These are phyloP conservation scores for Ehretia macrophylla DNA, from an alignment of 257 asterid species.

Conservation along the genomic window DNA sequence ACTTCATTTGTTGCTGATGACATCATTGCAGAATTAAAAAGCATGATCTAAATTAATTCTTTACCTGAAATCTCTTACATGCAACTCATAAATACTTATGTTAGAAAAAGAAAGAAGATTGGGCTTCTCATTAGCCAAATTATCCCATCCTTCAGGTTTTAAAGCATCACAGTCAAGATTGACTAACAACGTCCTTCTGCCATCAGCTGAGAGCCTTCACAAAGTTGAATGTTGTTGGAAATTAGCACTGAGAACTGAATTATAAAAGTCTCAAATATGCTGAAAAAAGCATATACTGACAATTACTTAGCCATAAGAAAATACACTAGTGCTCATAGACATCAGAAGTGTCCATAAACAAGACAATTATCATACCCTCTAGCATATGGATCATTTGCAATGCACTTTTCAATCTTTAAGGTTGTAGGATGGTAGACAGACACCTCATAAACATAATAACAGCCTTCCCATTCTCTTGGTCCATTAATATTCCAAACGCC, in stretches of 20 bases:
- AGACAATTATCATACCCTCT: slow-evolving; percentile 60
- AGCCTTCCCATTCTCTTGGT: slow-evolving; percentile 80
- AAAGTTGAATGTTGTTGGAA: slow-evolving; percentile 16
- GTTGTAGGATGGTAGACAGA: slow-evolving; percentile 85
- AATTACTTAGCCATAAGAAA: background rate
- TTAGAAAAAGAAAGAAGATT: slow-evolving; percentile 67
- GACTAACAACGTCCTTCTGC: slow-evolving; percentile 59
- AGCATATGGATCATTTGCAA: slow-evolving; percentile 90
- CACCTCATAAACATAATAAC: slow-evolving; percentile 89
- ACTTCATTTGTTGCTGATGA: background rate
- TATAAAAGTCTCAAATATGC: background rate
- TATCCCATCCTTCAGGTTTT: slow-evolving; percentile 90
- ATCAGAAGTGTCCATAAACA: slow-evolving; percentile 4
- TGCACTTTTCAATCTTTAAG: slow-evolving; percentile 63
- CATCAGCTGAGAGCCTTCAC: slow-evolving; percentile 80
- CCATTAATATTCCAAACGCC: slow-evolving; percentile 86
- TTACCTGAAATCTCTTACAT: slow-evolving; percentile 96
- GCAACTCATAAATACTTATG: slow-evolving; percentile 88
- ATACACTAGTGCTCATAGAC: background rate
- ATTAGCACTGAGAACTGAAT: slow-evolving; percentile 4
- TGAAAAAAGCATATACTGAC: background rate
- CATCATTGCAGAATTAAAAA: background rate
- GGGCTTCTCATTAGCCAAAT: slow-evolving; percentile 66
- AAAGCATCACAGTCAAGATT: slow-evolving; percentile 64
- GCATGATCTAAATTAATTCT: slow-evolving; percentile 6